Conservation (phyloP, 169 alveolate species). For the Plasmodium gallinaceum region DNA sequence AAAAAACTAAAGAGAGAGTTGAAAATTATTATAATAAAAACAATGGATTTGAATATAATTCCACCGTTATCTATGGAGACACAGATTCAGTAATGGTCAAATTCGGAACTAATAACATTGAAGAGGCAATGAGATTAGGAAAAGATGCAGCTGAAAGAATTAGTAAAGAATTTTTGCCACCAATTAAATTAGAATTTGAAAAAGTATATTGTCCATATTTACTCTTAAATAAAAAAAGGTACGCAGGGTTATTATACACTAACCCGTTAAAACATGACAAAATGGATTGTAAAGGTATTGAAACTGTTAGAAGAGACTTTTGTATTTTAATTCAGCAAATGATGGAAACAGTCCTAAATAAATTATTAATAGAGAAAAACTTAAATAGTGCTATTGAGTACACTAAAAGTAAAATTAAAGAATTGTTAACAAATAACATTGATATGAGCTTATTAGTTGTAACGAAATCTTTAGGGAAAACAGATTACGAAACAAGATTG, state of each 20-base stretch:
- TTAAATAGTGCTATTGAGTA: conserved; percentile 94
- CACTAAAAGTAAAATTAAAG: conserved; percentile 84
- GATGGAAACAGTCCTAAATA: conserved; percentile 93
- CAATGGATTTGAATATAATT: conserved; percentile 94
- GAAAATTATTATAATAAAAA: conserved; percentile 86
- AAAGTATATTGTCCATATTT: conserved; percentile 98
- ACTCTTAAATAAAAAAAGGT: conserved; percentile 96
- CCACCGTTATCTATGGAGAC: conserved; percentile 97
- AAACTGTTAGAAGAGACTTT: conserved; percentile 98
- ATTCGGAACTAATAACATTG: conserved; percentile 93
- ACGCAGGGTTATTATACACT: conserved; percentile 97
- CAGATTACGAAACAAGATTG: conserved; percentile 95
- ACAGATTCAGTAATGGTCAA: conserved; percentile 99
- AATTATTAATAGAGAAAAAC: conserved; percentile 93
- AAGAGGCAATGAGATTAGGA: conserved; percentile 95
- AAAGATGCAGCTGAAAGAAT: conserved; percentile 95
- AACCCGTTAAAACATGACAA: conserved; percentile 96
- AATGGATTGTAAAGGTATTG: conserved; percentile 98
- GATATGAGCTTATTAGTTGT: conserved; percentile 97
- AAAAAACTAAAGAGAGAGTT: conserved; percentile 85
- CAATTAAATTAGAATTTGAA: conserved; percentile 98
- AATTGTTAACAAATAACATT: conserved; percentile 96
- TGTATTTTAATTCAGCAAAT: conserved; percentile 96
- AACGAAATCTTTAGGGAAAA: conserved; percentile 96
- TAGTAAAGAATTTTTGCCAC: conserved; percentile 91